Evolutionary conservation across 2,329 filamentous ascomycete species (phyloP).

Genomic region (Byssothecium circinans): DNA sequence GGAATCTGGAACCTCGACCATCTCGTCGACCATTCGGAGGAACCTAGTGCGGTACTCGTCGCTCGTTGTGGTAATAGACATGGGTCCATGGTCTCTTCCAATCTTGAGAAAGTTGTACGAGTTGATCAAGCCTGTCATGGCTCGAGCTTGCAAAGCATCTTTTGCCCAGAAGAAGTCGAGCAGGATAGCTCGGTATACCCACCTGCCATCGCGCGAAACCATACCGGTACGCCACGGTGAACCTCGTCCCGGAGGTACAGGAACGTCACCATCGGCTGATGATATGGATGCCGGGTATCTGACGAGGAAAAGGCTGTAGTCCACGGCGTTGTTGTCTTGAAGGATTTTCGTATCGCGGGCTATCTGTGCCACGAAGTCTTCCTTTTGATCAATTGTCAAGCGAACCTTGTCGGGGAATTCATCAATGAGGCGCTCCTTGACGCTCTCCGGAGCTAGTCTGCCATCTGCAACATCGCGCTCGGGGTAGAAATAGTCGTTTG

Average conservation of each 20-base stretch:
- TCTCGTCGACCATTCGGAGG: conserved; percentile 53
- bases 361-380: conserved; percentile 58
- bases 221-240: conserved; percentile 65
- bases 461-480: conserved; percentile 71
- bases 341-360: conserved; percentile 66
- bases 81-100: conserved; percentile 66
- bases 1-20: conserved; percentile 40
- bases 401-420: conserved; percentile 67
- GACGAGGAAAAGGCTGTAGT: conserved; percentile 75
- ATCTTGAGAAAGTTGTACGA: conserved; percentile 58
- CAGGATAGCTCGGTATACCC: conserved; percentile 67
- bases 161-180: conserved; percentile 81
- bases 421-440: conserved; percentile 67
- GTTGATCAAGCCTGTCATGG: conserved; percentile 67
- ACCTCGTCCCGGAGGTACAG: conserved; percentile 35
- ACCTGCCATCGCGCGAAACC: conserved; percentile 62
- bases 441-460: conserved; percentile 62
- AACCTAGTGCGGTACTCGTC: conserved; percentile 66
- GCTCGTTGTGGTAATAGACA: conserved; percentile 73
- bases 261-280: conserved; percentile 30
- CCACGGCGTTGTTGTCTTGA: conserved; percentile 65
- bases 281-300: conserved; percentile 52
- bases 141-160: conserved; percentile 66
- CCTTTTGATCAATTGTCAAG: conserved; percentile 58
- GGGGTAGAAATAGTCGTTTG: conserved; percentile 73